These are phyloP conservation scores for Galerina marginata DNA, from an alignment of 768 basidiomycete species.

Conservation along the genomic window DNA sequence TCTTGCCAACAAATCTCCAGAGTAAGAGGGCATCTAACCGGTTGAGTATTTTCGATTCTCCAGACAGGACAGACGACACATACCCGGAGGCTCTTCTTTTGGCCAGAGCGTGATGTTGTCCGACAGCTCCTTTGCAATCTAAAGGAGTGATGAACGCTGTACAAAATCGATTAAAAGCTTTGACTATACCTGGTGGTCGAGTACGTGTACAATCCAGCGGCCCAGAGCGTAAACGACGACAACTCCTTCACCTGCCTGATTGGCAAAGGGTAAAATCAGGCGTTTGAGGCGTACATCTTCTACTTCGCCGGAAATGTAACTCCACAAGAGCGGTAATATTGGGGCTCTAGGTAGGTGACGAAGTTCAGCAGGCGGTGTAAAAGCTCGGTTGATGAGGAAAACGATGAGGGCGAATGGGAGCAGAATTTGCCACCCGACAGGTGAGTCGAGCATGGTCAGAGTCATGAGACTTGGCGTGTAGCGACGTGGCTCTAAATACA, in stretches of 20 bases:
- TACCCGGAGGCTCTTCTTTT: neutral
- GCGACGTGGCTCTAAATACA: too few relatives aligned
- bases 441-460: neutral
- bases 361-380: neutral
- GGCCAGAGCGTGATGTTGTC: neutral
- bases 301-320: neutral
- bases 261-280: neutral
- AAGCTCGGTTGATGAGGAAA: neutral
- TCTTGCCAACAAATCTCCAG: slow-evolving; percentile 1
- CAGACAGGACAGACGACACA: neutral
- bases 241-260: neutral
- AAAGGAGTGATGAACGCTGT: neutral
- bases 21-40: neutral
- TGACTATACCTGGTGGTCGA: neutral
- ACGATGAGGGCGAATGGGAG: neutral
- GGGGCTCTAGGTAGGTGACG: slow-evolving; percentile 1
- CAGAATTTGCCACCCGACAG: neutral
- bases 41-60: neutral
- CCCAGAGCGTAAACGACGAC: slow-evolving; percentile 3
- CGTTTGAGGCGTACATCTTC: slow-evolving; percentile 5
- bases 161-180: too few relatives aligned
- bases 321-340: neutral
- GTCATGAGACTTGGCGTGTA: too few relatives aligned
- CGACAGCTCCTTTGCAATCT: neutral
- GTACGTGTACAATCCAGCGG: slow-evolving; percentile 3